Evolutionary conservation across 2,329 filamentous ascomycete genomes (phyloP).

Genomic region (Neonectria coccinea): DNA sequence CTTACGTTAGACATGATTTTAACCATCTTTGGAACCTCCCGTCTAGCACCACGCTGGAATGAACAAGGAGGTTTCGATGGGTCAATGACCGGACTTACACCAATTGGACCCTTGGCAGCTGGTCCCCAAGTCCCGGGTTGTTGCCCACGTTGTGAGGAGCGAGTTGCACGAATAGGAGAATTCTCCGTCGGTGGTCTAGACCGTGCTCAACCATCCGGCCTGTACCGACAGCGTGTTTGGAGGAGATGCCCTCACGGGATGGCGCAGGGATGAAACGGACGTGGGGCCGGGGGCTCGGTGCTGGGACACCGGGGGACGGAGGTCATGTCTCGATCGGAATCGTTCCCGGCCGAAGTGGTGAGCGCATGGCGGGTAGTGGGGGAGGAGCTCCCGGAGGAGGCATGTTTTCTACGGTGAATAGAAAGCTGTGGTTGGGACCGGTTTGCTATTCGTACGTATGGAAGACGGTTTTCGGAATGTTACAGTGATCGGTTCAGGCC

Average conservation of each 20-base stretch:
- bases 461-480: background rate
- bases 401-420: background rate
- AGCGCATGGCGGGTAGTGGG: background rate
- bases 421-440: too few species aligned
- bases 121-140: background rate
- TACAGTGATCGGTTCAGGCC: background rate
- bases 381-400: background rate
- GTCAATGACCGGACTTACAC: constrained; percentile 17
- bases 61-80: constrained; percentile 26
- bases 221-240: constrained; percentile 16
- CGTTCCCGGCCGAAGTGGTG: constrained; percentile 5
- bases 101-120: background rate
- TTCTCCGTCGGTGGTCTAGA: constrained; percentile 34
- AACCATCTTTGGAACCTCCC: background rate
- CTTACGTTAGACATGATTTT: background rate
- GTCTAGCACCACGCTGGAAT: constrained; percentile 6
- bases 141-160: background rate
- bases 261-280: constrained; percentile 26
- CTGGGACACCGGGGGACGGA: constrained; percentile 19
- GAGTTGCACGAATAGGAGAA: constrained; percentile 41
- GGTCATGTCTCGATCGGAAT: constrained; percentile 10
- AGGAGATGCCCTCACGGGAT: background rate
- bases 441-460: too few species aligned
- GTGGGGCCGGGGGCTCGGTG: constrained; percentile 9
- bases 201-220: constrained; percentile 5